Evolutionary conservation across 2,329 filamentous ascomycete species (phyloP).

Genomic region (Scedosporium boydii): DNA sequence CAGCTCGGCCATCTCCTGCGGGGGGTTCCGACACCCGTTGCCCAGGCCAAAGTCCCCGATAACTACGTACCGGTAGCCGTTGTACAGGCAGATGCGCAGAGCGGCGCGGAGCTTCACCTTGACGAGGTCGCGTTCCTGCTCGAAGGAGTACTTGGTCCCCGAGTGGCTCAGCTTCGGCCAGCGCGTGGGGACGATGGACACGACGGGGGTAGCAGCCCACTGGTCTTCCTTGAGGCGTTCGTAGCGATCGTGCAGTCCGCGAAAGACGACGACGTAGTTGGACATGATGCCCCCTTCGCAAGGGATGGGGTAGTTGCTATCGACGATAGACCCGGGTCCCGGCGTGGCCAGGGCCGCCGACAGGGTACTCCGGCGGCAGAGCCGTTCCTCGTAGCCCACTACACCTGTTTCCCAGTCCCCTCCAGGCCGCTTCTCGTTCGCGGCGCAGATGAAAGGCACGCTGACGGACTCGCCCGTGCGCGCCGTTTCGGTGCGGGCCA

Average conservation of each 20-base stretch:
- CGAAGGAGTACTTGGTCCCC: slow-evolving; percentile 62
- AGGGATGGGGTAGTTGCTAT: slow-evolving; percentile 55
- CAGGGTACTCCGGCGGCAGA: slow-evolving; percentile 66
- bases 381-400: slow-evolving; percentile 48
- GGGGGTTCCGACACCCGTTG: slow-evolving; percentile 54
- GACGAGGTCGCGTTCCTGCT: slow-evolving; percentile 61
- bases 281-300: slow-evolving; percentile 62
- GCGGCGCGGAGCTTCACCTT: slow-evolving; percentile 63
- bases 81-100: slow-evolving; percentile 57
- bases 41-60: slow-evolving; percentile 58
- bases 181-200: slow-evolving; percentile 62
- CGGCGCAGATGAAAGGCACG: slow-evolving; percentile 61
- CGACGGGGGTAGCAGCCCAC: slow-evolving; percentile 57
- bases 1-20: slow-evolving; percentile 53
- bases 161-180: slow-evolving; percentile 63
- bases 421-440: slow-evolving; percentile 66
- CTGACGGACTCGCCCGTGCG: slow-evolving; percentile 25
- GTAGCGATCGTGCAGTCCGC: slow-evolving; percentile 59
- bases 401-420: slow-evolving; percentile 69
- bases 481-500: slow-evolving; percentile 31
- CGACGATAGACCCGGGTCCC: slow-evolving; percentile 33
- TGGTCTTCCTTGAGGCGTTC: slow-evolving; percentile 39
- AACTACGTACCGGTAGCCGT: slow-evolving; percentile 46
- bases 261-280: slow-evolving; percentile 61
- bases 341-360: slow-evolving; percentile 58